Evolutionary conservation across 805 yeast species (phyloP).

Genomic region (Candida succiphila): DNA sequence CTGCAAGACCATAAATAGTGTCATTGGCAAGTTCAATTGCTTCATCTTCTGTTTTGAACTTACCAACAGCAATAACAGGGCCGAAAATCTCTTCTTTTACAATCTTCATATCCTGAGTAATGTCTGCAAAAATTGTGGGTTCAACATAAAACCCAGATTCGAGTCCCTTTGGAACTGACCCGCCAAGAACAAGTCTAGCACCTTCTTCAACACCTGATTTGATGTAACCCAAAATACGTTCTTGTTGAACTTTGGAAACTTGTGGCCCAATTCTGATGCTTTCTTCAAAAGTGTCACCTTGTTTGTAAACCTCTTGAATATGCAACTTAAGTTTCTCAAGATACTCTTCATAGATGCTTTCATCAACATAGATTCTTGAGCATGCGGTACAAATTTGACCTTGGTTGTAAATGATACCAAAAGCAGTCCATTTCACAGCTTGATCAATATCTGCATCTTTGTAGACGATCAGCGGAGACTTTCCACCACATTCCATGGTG

Average conservation of each 20-base stretch:
- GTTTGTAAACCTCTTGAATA: slow-evolving; percentile 43
- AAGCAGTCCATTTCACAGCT: slow-evolving; percentile 65
- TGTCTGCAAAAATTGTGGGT: slow-evolving; percentile 72
- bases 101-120: slow-evolving; percentile 54
- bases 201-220: slow-evolving; percentile 77
- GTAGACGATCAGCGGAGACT: slow-evolving; percentile 85
- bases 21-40: slow-evolving; percentile 56
- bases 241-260: slow-evolving; percentile 70
- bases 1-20: slow-evolving; percentile 74
- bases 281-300: slow-evolving; percentile 77
- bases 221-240: slow-evolving; percentile 68
- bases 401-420: slow-evolving; percentile 85
- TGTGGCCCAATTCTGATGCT: slow-evolving; percentile 87
- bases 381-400: slow-evolving; percentile 97
- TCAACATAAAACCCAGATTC: slow-evolving; percentile 51
- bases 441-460: slow-evolving; percentile 74
- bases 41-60: slow-evolving; percentile 56
- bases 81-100: slow-evolving; percentile 76
- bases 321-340: slow-evolving; percentile 46
- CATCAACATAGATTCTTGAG: slow-evolving; percentile 85
- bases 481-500: slow-evolving; percentile 93
- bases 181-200: slow-evolving; percentile 66
- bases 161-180: slow-evolving; percentile 34
- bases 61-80: slow-evolving; percentile 64
- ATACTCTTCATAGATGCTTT: slow-evolving; percentile 70